phyloP scores from a whole-genome alignment of 2,329 filamentous ascomycete genomes.

The Nannizziopsis barbatae region DNA sequence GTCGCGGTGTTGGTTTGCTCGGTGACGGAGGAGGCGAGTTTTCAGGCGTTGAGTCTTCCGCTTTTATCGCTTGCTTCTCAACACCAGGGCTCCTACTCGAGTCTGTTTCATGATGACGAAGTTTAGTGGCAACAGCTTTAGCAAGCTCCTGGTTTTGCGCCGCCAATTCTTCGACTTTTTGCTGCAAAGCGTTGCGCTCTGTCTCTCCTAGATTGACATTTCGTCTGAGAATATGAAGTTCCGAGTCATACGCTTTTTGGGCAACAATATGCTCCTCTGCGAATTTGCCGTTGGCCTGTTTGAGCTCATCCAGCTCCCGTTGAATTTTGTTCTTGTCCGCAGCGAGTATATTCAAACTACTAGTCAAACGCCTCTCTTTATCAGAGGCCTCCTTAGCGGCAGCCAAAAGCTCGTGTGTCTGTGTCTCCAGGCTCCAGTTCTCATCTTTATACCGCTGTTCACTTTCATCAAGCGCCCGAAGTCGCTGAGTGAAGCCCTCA shows the following conservation, averaged over 20 bases:
- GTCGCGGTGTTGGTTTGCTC: conserved; percentile 79
- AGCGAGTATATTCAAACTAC: conserved; percentile 57
- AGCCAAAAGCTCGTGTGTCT: conserved; percentile 70
- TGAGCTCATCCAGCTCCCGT: conserved; percentile 83
- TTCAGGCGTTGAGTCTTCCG: conserved; percentile 66
- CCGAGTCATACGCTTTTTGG: conserved; percentile 77
- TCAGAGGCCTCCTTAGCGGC: conserved; percentile 65
- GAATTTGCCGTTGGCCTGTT: conserved; percentile 64
- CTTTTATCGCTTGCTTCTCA: conserved; percentile 53
- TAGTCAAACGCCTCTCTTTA: conserved; percentile 69
- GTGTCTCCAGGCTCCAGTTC: conserved; percentile 94
- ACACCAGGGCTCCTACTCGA: conserved; percentile 48
- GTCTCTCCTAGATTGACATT: conserved; percentile 66
- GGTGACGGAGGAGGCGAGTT: conserved; percentile 85
- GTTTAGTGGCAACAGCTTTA: conserved; percentile 65
- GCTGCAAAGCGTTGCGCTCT: conserved; percentile 66
- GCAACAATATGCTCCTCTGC: conserved; percentile 65
- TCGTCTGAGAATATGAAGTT: conserved; percentile 72
- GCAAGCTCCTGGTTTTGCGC: conserved; percentile 86
- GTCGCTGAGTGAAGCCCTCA: conserved; percentile 64
- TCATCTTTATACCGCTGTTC: conserved; percentile 96
- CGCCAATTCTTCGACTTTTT: conserved; percentile 77
- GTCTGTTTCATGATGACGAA: conserved; percentile 55
- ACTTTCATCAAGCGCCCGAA: conserved; percentile 78
- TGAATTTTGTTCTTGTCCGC: conserved; percentile 67